Conservation (phyloP, 2,329 filamentous ascomycete genomes). For the Colletotrichum brevisporum region DNA sequence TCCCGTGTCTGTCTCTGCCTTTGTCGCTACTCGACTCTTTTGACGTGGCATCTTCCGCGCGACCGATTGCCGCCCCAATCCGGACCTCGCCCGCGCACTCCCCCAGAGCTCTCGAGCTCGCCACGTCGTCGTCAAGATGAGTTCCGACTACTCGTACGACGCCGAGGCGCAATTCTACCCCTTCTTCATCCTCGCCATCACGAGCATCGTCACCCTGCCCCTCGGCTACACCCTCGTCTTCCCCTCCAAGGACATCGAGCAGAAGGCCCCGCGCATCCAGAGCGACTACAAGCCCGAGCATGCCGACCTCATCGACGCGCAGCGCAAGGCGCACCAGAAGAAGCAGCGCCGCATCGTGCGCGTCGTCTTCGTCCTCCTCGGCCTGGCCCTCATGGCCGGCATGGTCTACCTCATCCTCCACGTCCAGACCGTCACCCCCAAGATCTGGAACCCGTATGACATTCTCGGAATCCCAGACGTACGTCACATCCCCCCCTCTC, state of each 20-base stretch:
- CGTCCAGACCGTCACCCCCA: conserved; percentile 78
- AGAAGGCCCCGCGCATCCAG: conserved; percentile 85
- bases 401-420: conserved; percentile 93
- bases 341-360: conserved; percentile 92
- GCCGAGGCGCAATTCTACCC: conserved; percentile 99
- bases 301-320: conserved; percentile 84
- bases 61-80: conserved; percentile 20
- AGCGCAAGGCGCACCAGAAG: conserved; percentile 89
- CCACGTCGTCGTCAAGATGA: conserved; percentile 73
- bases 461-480: conserved; percentile 90
- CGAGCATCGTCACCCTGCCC: conserved; percentile 88
- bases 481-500: conserved; percentile 47
- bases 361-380: conserved; percentile 79
- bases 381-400: conserved; percentile 87
- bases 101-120: conserved; percentile 49
- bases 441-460: conserved; percentile 97
- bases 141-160: conserved; percentile 98
- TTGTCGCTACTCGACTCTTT: conserved; percentile 3
- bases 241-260: conserved; percentile 81
- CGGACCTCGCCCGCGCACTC: not conserved
- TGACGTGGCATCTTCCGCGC: conserved; percentile 22
- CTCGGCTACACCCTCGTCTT: conserved; percentile 90
- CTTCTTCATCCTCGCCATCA: conserved; percentile 95
- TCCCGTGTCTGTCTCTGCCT: not conserved
- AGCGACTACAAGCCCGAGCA: conserved; percentile 86